These are phyloP conservation scores for Cordyceps sp. DNA, from an alignment of 2,329 filamentous ascomycete genomes.

Conservation along the genomic window DNA sequence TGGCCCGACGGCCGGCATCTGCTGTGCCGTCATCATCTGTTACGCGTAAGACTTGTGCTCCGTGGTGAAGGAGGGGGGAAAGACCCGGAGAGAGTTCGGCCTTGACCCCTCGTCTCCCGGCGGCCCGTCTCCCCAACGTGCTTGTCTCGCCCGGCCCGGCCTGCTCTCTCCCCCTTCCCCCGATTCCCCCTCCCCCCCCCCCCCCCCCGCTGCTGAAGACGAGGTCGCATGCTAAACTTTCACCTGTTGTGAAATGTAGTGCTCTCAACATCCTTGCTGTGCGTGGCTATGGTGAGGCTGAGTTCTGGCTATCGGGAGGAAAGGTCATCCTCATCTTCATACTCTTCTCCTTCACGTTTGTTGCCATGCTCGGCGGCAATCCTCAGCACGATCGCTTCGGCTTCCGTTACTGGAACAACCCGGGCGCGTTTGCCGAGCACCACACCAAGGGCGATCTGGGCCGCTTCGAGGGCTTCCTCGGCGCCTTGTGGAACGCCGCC, in stretches of 20 bases:
- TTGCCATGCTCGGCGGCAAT: slow-evolving; percentile 67
- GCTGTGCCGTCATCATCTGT: slow-evolving; percentile 34
- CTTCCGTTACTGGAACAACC: slow-evolving; percentile 47
- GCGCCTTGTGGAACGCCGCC: slow-evolving; percentile 45
- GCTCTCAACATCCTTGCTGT: slow-evolving; percentile 49
- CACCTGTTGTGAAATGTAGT: slow-evolving; percentile 14
- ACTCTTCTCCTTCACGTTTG: slow-evolving; percentile 59
- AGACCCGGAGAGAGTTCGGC: background rate
- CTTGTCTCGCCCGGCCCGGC: too few species aligned
- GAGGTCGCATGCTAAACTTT: slow-evolving; percentile 12
- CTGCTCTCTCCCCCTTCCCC: too few species aligned
- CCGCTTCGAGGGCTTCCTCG: slow-evolving; percentile 53
- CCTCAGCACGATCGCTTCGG: slow-evolving; percentile 52
- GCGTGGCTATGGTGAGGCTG: slow-evolving; percentile 51
- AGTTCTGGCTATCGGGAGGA: slow-evolving; percentile 49
- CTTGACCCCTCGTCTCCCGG: too few species aligned
- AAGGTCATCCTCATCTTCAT: slow-evolving; percentile 52
- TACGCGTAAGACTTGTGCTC: slow-evolving; percentile 36
- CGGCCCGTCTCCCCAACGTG: too few species aligned
- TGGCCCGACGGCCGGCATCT: slow-evolving; percentile 49
- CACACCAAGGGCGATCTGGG: slow-evolving; percentile 45
- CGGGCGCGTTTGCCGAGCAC: slow-evolving; percentile 28
- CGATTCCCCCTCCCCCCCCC: background rate
- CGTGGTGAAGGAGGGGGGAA: too few species aligned
- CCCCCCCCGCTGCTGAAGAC: background rate